Evolutionary conservation across 2,329 filamentous ascomycete genomes (phyloP), one percentile per base, ranked within the genome.

Genomic region (Aspergillaceae sp.): DNA sequence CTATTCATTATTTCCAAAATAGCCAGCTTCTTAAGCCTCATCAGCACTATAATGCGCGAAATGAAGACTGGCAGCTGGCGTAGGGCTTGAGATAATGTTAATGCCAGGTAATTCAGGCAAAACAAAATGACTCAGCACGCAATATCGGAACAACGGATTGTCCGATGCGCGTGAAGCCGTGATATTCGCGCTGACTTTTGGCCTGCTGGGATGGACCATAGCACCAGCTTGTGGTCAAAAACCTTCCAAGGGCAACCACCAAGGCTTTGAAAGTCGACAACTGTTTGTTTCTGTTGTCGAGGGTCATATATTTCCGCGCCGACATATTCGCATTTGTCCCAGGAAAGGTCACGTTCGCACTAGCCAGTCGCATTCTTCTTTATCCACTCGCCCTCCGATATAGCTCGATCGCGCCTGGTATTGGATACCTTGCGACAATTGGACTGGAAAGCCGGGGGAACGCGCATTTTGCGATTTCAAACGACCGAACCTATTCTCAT

Each of bases 351-450:
- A 36, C 52, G 43, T 42, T 26, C 37, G 46, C 42, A 46, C 45
- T n/a, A 40, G 40, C 43, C 44, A 48, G 44, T 54, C 50, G 52
- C 53, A 56, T 49, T 48, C 40, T 50, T 41, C 30, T 46, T 44
- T 47, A 47, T 46, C 28, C 38, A 48, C 43, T 42, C 40, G 43
- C 45, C n/a, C 45, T 48, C 50, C 51, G 51, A 51, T 48, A 52
- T 43, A 51, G 46, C 56, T 51, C 54, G 51, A 48, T 34, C 35
- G 32, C 40, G 29, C n/a, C n/a, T 19, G 9, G n/a, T 11, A 26
- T 11, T 7, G 26, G 28, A 10, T 34, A n/a, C 40, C 45, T 26
- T 28, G 40, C 30, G 29, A 30, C 5, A 32, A 47, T 34, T 33
- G 10, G 19, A n/a, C 5, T 4, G 19, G 48, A 28, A 42, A 48